These are phyloP conservation scores for Clavariopsis aquatica DNA, from an alignment of 495 filamentous ascomycete genomes.

Conservation along the genomic window DNA sequence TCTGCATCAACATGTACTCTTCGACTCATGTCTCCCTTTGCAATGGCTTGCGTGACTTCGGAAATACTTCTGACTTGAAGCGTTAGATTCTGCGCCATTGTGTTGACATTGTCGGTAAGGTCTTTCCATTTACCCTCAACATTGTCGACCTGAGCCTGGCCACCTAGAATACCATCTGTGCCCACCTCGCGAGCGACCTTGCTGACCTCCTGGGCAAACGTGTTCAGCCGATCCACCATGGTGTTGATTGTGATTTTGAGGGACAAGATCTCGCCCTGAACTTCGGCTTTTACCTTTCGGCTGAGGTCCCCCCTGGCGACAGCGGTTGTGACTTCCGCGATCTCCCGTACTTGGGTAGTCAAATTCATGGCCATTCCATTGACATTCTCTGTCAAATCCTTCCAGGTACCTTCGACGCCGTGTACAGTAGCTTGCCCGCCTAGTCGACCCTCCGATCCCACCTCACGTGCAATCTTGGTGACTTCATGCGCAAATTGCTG, in stretches of 20 bases:
- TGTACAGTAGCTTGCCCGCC: slow-evolving; percentile 96
- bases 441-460: slow-evolving; percentile 93
- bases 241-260: slow-evolving; percentile 98
- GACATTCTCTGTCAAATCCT: slow-evolving; percentile 94
- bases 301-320: slow-evolving; percentile 93
- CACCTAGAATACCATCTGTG: slow-evolving; percentile 92
- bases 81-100: slow-evolving; percentile 95
- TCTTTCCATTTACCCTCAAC: slow-evolving; percentile 99
- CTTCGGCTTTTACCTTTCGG: slow-evolving; percentile 94
- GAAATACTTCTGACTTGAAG: slow-evolving; percentile 95
- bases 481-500: slow-evolving; percentile 97
- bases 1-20: slow-evolving; percentile 96
- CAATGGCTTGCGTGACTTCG: slow-evolving; percentile 95
- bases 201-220: slow-evolving; percentile 97
- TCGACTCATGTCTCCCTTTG: slow-evolving; percentile 88
- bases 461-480: slow-evolving; percentile 94
- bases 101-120: slow-evolving; percentile 91
- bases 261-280: slow-evolving; percentile 91
- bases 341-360: slow-evolving; percentile 97
- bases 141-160: slow-evolving; percentile 93
- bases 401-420: slow-evolving; percentile 97
- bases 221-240: slow-evolving; percentile 97
- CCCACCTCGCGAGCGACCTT: slow-evolving; percentile 98
- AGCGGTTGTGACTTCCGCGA: slow-evolving; percentile 95
- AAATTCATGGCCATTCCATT: slow-evolving; percentile 99